Percentiles rank a stretch among this genome's conserved stretches.
These are phyloP conservation scores for Platanthera guangdongensis DNA, from an alignment of 106 monocot species.

Conservation along the genomic window DNA sequence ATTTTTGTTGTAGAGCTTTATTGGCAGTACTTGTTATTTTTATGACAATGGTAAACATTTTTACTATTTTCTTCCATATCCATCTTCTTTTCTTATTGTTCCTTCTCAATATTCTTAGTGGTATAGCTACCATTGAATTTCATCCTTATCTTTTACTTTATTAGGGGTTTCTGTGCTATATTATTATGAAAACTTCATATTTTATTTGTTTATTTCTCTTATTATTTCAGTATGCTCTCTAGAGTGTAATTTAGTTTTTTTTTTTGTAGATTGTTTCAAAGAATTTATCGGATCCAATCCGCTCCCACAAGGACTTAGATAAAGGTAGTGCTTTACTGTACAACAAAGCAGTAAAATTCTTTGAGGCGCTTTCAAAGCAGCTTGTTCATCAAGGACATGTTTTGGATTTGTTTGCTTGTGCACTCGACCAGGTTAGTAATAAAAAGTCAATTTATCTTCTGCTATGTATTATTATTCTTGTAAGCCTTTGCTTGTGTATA, in stretches of 20 bases:
- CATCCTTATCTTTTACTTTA: background rate
- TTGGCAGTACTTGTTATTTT: background rate
- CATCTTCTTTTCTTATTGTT: background rate
- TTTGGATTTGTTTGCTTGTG: slow-evolving; percentile 95
- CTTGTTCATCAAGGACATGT: slow-evolving; percentile 99
- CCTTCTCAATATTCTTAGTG: background rate
- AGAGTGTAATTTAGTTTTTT: background rate
- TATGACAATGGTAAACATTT: background rate
- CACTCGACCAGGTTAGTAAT: slow-evolving; percentile 77
- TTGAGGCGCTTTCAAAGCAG: slow-evolving; percentile 81
- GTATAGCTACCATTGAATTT: background rate
- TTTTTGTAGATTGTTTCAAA: slow-evolving; percentile 78
- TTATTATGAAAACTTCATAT: background rate
- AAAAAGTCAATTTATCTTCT: background rate
- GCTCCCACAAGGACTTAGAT: slow-evolving; percentile 93
- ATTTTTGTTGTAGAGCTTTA: background rate
- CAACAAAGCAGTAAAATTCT: slow-evolving; percentile 83
- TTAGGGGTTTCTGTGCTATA: background rate
- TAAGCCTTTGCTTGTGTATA: background rate
- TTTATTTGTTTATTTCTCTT: slow-evolving; percentile 1
- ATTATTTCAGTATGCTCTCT: background rate
- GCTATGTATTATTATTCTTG: background rate
- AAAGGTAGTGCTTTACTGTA: slow-evolving; percentile 72
- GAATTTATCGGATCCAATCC: slow-evolving; percentile 81
- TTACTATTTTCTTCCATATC: background rate